Conservation (phyloP, 2,329 filamentous ascomycete genomes). For the Aspergillus ustus region DNA sequence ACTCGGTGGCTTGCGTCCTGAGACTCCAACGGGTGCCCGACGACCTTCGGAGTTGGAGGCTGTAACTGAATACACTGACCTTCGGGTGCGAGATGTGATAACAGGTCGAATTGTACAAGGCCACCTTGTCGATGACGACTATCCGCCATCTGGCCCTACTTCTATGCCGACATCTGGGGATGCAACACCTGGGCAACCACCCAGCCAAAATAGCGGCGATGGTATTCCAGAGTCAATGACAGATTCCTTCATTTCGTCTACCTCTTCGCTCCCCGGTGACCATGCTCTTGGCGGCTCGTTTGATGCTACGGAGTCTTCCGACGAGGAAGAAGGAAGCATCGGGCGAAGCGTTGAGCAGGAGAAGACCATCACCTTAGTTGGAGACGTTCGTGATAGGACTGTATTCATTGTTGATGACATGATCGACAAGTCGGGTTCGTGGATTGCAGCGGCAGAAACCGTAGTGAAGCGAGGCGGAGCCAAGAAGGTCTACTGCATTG, state of each 20-base stretch:
- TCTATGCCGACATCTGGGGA: conserved; percentile 65
- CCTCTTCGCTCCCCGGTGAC: conserved; percentile 71
- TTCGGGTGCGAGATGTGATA: conserved; percentile 85
- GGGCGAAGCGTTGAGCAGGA: conserved; percentile 74
- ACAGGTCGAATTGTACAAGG: conserved; percentile 90
- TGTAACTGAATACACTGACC: conserved; percentile 70
- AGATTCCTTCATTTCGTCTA: conserved; percentile 77
- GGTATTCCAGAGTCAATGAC: conserved; percentile 81
- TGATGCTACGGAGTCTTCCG: conserved; percentile 86
- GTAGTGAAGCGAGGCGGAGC: conserved; percentile 91
- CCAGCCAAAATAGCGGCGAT: conserved; percentile 54
- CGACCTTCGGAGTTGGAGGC: conserved; percentile 50
- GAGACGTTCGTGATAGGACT: conserved; percentile 83
- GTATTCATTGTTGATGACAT: conserved; percentile 98
- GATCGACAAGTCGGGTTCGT: conserved; percentile 96
- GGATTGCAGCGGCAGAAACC: conserved; percentile 96
- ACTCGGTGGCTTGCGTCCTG: conserved; percentile 39
- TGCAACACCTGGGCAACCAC: conserved; percentile 53
- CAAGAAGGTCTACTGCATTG: conserved; percentile 96
- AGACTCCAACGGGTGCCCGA: conserved; percentile 44
- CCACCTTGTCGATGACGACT: conserved; percentile 93
- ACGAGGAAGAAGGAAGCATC: conserved; percentile 74
- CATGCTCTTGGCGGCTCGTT: conserved; percentile 81
- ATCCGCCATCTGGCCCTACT: conserved; percentile 74
- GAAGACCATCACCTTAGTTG: conserved; percentile 96